Base-by-base conservation (phyloP, 2,329 filamentous ascomycete genomes). In the Scorias spongiosa region DNA sequence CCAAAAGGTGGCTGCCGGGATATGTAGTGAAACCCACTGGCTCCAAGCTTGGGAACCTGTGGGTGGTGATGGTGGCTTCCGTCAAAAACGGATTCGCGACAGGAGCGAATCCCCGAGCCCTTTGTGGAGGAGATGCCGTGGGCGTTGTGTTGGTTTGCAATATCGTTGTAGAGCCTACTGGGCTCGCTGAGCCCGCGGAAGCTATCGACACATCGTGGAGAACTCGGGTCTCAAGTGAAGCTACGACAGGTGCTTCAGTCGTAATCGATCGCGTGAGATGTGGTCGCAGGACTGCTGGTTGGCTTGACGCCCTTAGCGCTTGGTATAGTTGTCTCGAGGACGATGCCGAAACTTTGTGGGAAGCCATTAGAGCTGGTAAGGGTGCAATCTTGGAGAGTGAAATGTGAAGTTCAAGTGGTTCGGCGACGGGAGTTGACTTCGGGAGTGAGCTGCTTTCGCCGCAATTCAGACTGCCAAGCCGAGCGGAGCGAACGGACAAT, bases 31-130 rank as follows among this genome's bases (percentile, higher is more conserved):
- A 81, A 42, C 77, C 71, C 41, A 78, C 69, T 18, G 91, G 91
- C 64, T 95, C 87, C 65, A 95, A 78, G 10, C 79, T 76, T 30
- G 91, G 91, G 69, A 96, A 98, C 60, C 72, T 71, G 75, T 94
- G 87, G 64, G 95, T 76, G 44, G 89, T 96, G 48, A 89, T 74
- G 44, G 84, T 77, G 45, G 93, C 84, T 28, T 76, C 59, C 40
- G 78, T 51, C 71, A 69, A 51, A 69, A 75, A 75, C 48, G 62
- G 58, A 56, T 60, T 63, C 32, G 11, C 15, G 9, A 36, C 32
- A 4, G 20, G 40, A 42, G 11, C 15, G 32, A 36, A 36, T 9
- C 32, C 32, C 15, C 32, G 32, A 15, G 32, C 9, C 15, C 9
- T 15, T 36, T 5, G 15, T 9, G 15, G 9, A 12, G 32, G 32